Conservation (phyloP, 148 eudicot species). For the Chenopodium berlandieri region DNA sequence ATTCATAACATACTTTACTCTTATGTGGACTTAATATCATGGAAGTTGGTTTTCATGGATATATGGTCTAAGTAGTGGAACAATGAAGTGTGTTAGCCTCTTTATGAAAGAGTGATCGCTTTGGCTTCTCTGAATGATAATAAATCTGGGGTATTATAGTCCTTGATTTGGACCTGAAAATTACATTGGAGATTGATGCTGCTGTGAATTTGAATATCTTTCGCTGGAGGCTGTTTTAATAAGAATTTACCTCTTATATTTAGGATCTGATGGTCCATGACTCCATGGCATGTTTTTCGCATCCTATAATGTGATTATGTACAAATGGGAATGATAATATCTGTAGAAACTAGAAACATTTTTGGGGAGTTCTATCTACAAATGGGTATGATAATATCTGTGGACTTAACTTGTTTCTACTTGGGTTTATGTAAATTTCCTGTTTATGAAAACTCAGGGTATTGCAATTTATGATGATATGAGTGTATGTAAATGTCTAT, state of each 20-base stretch:
- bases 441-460: not conserved
- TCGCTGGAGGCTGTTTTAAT: not conserved
- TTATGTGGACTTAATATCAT: not conserved
- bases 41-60: not conserved
- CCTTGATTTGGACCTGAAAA: not conserved
- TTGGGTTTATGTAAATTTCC: too few relatives aligned
- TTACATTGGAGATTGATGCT: not conserved
- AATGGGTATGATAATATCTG: not conserved
- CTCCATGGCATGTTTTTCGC: not conserved
- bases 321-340: not conserved
- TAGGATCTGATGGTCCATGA: not conserved
- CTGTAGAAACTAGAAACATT: not conserved
- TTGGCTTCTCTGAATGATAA: not conserved
- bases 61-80: not conserved
- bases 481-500: not conserved
- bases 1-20: not conserved
- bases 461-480: not conserved
- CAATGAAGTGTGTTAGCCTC: not conserved
- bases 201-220: not conserved
- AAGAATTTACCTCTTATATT: not conserved
- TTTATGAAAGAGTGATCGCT: not conserved
- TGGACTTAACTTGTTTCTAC: not conserved
- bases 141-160: not conserved
- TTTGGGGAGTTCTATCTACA: not conserved
- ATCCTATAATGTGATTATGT: not conserved